Base-by-base conservation (phyloP, 176 grass and related monocot genomes). In the Thalia dealbata region DNA sequence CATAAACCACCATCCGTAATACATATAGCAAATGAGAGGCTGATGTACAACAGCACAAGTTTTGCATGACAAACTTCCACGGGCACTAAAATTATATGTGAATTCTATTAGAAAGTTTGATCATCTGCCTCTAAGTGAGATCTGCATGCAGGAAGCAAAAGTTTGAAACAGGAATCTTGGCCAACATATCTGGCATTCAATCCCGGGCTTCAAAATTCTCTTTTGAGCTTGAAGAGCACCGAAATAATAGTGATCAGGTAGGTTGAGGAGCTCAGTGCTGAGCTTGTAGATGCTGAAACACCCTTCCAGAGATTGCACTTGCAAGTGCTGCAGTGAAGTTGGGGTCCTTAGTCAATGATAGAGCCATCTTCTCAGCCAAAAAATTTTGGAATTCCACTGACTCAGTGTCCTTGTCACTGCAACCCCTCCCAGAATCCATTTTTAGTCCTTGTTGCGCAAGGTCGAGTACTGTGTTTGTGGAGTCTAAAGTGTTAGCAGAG, bases 321-420 rank as follows among this genome's bases (percentile, higher is more conserved):
- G 87, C 90, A 44, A 97, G 75, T 23, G 83, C 82, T 13, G 77
- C 58, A 0, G 83, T 88, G 71, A 97, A 97, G 10, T 82, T 76
- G 3, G 68, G 38, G 78, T 97, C 93, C 10, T 56, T 77, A 11
- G 83, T 88, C 25, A 97, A 80, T 65, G 58, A 83, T 29, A 61
- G 79, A 0, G 93, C 82, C 90, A 97, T 91, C 74, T 92, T 76
- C 64, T 86, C 88, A 44, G 79, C 89, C 22, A 97, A 75, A 48
- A 82, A 41, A 15, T 50, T 68, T 75, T 77, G 81, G 67, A 91
- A 88, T 67, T 91, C 89, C 18, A 81, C 70, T 27, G 82, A 82
- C 41, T 78, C 76, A 22, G 85, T 78, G 35, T 90, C 85, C 50
- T 42, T 43, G 2, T 67, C 64, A 0, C 38, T 27, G 59, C 38